phyloP scores from a whole-genome alignment of 139 green algal genomes.

The Nannochloris sp. region DNA sequence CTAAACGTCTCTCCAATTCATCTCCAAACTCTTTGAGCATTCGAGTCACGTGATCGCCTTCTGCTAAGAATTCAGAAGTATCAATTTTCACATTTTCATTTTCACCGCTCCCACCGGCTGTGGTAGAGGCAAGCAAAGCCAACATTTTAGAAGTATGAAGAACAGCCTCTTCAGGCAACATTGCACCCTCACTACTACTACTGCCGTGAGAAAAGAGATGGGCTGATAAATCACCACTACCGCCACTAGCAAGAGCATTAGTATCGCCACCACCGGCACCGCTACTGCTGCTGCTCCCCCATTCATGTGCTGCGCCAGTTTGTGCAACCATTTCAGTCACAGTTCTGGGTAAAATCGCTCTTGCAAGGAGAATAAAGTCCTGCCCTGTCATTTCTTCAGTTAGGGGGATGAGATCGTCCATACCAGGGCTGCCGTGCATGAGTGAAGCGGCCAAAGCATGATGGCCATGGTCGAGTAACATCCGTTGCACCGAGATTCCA shows the following conservation, averaged over 20 bases:
- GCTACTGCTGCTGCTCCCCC: neutral
- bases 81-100: neutral
- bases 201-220: too few relatives aligned
- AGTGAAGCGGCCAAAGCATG: constrained; percentile 29
- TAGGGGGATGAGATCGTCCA: constrained; percentile 27
- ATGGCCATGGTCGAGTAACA: constrained; percentile 29
- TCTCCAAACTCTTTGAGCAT: constrained; percentile 50
- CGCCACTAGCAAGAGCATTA: too few relatives aligned
- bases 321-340: constrained; percentile 33
- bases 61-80: constrained; percentile 27
- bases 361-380: constrained; percentile 28
- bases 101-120: neutral
- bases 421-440: constrained; percentile 20
- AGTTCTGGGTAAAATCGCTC: constrained; percentile 18
- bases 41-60: constrained; percentile 39
- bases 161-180: neutral
- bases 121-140: constrained; percentile 1
- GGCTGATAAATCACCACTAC: too few relatives aligned
- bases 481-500: neutral
- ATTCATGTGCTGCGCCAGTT: constrained; percentile 6
- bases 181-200: too few relatives aligned
- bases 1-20: constrained; percentile 21
- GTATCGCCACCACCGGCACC: too few relatives aligned
- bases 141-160: neutral
- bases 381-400: constrained; percentile 29